phyloP scores from a whole-genome alignment of 73 alveolate species.

The Uronychia binucleata region DNA sequence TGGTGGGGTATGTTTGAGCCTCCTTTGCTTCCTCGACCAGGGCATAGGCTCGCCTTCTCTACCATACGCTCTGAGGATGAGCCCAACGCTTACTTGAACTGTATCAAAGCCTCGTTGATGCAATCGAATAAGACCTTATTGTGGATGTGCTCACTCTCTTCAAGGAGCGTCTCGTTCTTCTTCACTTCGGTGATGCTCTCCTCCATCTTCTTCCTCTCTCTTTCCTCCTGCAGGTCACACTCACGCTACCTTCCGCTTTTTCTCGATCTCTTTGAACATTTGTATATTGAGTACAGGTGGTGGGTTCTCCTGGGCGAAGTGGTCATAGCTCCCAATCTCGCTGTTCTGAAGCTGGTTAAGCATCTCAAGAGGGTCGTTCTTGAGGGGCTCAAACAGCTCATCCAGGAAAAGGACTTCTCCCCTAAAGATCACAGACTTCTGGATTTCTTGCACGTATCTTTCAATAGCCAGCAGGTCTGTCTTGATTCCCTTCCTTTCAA shows the following conservation, averaged over 20 bases:
- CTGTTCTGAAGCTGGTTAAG: slow-evolving; percentile 62
- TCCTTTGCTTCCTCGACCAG: slow-evolving; percentile 50
- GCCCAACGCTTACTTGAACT: slow-evolving; percentile 41
- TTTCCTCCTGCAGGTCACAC: neutral
- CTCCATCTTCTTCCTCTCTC: neutral
- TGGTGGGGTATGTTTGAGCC: slow-evolving; percentile 40
- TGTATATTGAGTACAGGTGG: slow-evolving; percentile 57
- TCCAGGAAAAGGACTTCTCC: slow-evolving; percentile 25
- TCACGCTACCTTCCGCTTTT: slow-evolving; percentile 32
- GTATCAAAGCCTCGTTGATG: slow-evolving; percentile 60
- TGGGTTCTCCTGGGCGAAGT: slow-evolving; percentile 29
- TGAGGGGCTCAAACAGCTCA: slow-evolving; percentile 37
- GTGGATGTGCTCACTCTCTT: slow-evolving; percentile 70
- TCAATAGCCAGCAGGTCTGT: slow-evolving; percentile 64
- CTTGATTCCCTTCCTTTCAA: slow-evolving; percentile 62
- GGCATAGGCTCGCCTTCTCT: slow-evolving; percentile 69
- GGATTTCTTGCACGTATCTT: slow-evolving; percentile 54
- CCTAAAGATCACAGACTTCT: slow-evolving; percentile 1
- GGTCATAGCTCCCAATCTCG: slow-evolving; percentile 75
- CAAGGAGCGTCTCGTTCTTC: slow-evolving; percentile 41
- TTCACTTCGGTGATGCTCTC: neutral
- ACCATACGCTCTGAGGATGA: slow-evolving; percentile 31
- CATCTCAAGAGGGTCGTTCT: slow-evolving; percentile 50
- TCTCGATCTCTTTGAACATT: slow-evolving; percentile 47
- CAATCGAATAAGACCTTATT: slow-evolving; percentile 69